phyloP scores from a whole-genome alignment of 2,329 filamentous ascomycete genomes.

The Sporothrix variecibatus region DNA sequence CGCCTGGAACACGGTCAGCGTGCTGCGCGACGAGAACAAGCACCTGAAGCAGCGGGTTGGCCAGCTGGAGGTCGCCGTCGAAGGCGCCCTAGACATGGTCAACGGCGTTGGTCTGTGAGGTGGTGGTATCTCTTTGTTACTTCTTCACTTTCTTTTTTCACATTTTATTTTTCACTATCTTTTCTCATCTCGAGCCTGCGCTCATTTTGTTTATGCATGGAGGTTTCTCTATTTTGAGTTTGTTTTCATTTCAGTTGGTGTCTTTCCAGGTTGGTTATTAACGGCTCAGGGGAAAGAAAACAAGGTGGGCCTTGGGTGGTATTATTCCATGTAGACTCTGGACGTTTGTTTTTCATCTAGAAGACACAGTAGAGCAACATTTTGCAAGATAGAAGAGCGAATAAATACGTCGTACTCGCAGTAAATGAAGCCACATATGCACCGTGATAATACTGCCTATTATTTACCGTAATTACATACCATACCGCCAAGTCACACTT shows the following conservation, averaged over 20 bases:
- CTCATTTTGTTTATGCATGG: slow-evolving; percentile 9
- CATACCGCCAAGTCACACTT: not conserved
- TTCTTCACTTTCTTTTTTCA: slow-evolving; percentile 20
- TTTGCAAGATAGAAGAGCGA: not conserved
- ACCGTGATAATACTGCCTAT: too few relatives aligned
- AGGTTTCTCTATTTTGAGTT: not conserved
- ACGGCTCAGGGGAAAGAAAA: not conserved
- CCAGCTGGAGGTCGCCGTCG: slow-evolving; percentile 61
- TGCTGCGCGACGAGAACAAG: slow-evolving; percentile 64
- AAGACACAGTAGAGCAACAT: not conserved
- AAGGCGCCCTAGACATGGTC: slow-evolving; percentile 62
- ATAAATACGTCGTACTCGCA: not conserved
- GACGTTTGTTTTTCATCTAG: not conserved
- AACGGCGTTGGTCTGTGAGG: slow-evolving; percentile 53
- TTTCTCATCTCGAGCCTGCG: not conserved
- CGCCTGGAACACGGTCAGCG: slow-evolving; percentile 65
- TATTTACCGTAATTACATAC: too few relatives aligned
- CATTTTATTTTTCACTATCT: slow-evolving; percentile 11
- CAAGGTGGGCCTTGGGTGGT: not conserved
- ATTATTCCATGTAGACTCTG: not conserved
- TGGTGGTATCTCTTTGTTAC: not conserved
- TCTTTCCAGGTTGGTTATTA: not conserved
- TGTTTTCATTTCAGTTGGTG: too few relatives aligned
- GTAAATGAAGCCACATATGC: not conserved
- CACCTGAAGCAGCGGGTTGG: slow-evolving; percentile 61